Percentiles rank a stretch among this genome's conserved stretches.
These are phyloP conservation scores for Colletotrichum neosansevieriae DNA, from an alignment of 2,329 filamentous ascomycete genomes.

Conservation along the genomic window DNA sequence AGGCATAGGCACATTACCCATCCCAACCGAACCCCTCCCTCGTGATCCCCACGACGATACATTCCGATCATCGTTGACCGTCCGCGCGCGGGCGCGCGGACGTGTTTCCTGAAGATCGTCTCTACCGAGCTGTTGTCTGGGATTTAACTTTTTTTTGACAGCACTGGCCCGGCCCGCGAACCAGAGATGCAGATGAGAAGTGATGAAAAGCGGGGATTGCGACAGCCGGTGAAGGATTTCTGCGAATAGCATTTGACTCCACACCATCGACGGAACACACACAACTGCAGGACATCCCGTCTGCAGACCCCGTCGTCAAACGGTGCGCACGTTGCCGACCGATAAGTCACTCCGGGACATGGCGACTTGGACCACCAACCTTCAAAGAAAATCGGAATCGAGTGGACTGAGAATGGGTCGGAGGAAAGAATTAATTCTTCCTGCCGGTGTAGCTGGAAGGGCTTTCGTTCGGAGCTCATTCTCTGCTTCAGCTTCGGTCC, in stretches of 20 bases:
- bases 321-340: slow-evolving; percentile 22
- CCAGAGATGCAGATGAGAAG: slow-evolving; percentile 35
- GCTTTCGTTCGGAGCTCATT: not conserved
- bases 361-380: not conserved
- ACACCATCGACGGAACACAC: slow-evolving; percentile 31
- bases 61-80: slow-evolving; percentile 14
- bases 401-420: not conserved
- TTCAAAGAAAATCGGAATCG: slow-evolving; percentile 5
- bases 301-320: slow-evolving; percentile 34
- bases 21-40: not conserved
- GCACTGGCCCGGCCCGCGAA: slow-evolving; percentile 37
- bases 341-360: slow-evolving; percentile 20
- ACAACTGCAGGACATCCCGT: slow-evolving; percentile 29
- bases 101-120: not conserved
- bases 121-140: slow-evolving; percentile 22
- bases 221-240: slow-evolving; percentile 34
- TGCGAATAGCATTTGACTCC: slow-evolving; percentile 27
- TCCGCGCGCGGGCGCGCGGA: not conserved
- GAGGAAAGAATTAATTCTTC: not conserved
- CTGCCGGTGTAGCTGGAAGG: not conserved
- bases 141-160: slow-evolving; percentile 36
- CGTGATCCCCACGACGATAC: slow-evolving; percentile 18
- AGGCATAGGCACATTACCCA: not conserved
- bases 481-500: not conserved
- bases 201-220: slow-evolving; percentile 27